phyloP scores from a whole-genome alignment of 2,329 filamentous ascomycete genomes.

The Colletotrichum sp. region DNA sequence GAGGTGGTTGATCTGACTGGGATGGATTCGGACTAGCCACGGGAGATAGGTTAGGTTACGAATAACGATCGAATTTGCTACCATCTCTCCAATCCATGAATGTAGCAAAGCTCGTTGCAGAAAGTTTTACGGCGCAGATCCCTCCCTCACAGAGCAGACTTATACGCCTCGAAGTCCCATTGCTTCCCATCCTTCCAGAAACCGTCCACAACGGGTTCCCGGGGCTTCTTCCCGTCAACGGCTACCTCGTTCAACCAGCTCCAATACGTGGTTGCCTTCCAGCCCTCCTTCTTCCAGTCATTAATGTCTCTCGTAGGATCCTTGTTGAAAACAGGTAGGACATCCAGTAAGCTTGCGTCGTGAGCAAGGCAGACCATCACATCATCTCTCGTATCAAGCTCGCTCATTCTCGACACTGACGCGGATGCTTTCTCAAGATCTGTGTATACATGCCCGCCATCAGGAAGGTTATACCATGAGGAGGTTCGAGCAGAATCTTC shows the following conservation, averaged over 20 bases:
- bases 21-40: background rate
- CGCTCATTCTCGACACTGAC: slow-evolving; percentile 12
- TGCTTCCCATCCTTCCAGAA: slow-evolving; percentile 13
- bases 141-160: background rate
- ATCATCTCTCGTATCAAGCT: slow-evolving; percentile 12
- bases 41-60: background rate
- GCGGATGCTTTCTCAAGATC: background rate
- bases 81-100: background rate
- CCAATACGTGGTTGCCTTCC: slow-evolving; percentile 13
- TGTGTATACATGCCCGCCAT: slow-evolving; percentile 3
- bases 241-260: slow-evolving; percentile 16
- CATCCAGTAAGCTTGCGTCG: slow-evolving; percentile 3
- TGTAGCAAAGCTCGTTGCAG: background rate
- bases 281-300: slow-evolving; percentile 3
- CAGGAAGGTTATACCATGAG: slow-evolving; percentile 5
- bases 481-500: background rate
- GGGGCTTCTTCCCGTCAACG: background rate
- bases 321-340: slow-evolving; percentile 13
- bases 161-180: slow-evolving; percentile 7
- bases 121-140: background rate
- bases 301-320: slow-evolving; percentile 3
- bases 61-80: background rate
- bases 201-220: background rate
- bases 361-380: slow-evolving; percentile 18
- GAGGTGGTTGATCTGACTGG: background rate